Evolutionary conservation across 2,329 filamentous ascomycete genomes (phyloP).

Genomic region (Daldinia eschscholtzii): DNA sequence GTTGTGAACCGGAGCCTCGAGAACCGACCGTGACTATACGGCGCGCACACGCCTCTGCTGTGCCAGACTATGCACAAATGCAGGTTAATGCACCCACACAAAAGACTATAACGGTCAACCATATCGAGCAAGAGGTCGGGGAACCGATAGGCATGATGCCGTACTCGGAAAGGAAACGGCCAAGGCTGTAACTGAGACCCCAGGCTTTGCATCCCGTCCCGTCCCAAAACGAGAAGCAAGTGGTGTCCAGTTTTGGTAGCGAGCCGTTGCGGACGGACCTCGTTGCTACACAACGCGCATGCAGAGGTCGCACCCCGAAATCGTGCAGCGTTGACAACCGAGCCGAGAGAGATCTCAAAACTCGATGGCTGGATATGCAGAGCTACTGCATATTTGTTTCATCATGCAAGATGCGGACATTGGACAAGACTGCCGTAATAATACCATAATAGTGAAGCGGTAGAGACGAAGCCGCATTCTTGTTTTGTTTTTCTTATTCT

Average conservation of each 20-base stretch:
- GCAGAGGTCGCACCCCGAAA: constrained; percentile 33
- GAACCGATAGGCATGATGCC: constrained; percentile 27
- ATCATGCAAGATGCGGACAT: constrained; percentile 26
- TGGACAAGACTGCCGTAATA: constrained; percentile 5
- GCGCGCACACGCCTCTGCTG: constrained; percentile 13
- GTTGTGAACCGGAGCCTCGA: constrained; percentile 26
- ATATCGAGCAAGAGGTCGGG: constrained; percentile 33
- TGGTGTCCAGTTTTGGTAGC: constrained; percentile 25
- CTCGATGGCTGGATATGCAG: constrained; percentile 20
- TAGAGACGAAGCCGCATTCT: not conserved
- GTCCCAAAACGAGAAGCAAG: constrained; percentile 22
- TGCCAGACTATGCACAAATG: constrained; percentile 19
- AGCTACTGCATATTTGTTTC: constrained; percentile 37
- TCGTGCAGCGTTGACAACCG: constrained; percentile 26
- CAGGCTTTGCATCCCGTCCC: constrained; percentile 28
- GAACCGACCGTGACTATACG: constrained; percentile 24
- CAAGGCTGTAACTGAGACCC: constrained; percentile 31
- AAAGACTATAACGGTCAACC: constrained; percentile 21
- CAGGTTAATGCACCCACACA: constrained; percentile 24
- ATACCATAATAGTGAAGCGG: constrained; percentile 13
- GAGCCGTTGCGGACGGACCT: constrained; percentile 39
- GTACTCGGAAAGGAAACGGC: constrained; percentile 25
- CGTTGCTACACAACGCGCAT: constrained; percentile 27
- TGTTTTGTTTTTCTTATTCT: not conserved
- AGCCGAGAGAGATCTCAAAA: constrained; percentile 28